phyloP scores from a whole-genome alignment of 2,329 filamentous ascomycete genomes.

The Venturia nashicola region DNA sequence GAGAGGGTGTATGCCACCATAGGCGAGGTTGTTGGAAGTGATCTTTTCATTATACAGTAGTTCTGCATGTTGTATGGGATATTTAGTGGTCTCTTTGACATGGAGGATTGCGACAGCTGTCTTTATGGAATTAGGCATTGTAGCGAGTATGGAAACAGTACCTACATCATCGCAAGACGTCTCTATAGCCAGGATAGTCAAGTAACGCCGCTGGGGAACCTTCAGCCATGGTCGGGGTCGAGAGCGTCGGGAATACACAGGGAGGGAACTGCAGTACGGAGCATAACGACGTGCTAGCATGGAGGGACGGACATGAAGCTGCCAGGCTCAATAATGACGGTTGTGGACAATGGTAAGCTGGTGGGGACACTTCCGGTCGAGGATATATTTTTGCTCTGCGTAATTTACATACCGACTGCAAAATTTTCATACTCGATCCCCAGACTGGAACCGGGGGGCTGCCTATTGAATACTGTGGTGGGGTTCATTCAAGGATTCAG shows the following conservation, averaged over 20 bases:
- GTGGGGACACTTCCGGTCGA: no score
- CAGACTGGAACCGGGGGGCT: no score
- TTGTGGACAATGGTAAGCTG: background rate
- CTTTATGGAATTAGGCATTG: background rate
- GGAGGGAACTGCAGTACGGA: background rate
- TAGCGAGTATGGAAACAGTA: background rate
- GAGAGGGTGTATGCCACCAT: constrained; percentile 69
- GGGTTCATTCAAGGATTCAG: no score
- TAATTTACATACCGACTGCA: background rate
- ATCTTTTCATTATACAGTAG: constrained; percentile 72
- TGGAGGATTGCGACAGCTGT: constrained; percentile 77
- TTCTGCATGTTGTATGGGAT: constrained; percentile 28
- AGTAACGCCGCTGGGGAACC: constrained; percentile 13
- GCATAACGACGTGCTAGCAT: constrained; percentile 1
- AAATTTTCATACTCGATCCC: background rate
- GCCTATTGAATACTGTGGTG: no score
- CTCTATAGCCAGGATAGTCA: constrained; percentile 58
- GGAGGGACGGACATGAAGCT: background rate
- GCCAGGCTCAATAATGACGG: background rate
- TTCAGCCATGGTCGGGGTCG: background rate
- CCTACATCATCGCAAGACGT: constrained; percentile 69
- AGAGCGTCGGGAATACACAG: background rate
- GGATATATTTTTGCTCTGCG: no score
- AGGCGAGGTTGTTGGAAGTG: constrained; percentile 65
- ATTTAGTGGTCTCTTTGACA: constrained; percentile 26